A percentile compares a stretch with the other conserved stretches of the same genome.
Conservation (phyloP, 768 basidiomycete species). For the Hemileccinum rubropunctum region DNA sequence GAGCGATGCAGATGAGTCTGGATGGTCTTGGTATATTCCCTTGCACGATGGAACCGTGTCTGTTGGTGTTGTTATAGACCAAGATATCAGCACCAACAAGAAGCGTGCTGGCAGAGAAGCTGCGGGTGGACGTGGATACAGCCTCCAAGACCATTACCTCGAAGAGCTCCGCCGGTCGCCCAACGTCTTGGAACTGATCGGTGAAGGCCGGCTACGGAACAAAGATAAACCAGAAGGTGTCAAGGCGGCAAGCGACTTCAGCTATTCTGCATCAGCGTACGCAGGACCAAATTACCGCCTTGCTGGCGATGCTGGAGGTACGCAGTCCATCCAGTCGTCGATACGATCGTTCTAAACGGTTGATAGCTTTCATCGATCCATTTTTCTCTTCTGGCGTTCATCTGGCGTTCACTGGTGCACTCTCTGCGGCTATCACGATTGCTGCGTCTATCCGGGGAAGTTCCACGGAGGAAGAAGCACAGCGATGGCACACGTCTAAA, state of each 20-base stretch:
- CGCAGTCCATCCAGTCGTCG: background rate
- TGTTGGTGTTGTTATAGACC: background rate
- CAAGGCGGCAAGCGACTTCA: constrained; percentile 1
- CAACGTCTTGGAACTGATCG: background rate
- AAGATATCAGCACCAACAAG: constrained; percentile 1
- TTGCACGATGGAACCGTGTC: background rate
- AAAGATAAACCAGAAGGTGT: background rate
- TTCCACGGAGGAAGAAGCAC: background rate
- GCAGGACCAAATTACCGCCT: background rate
- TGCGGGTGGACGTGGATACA: background rate
- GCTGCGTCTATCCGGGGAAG: background rate
- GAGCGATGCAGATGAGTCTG: too few relatives aligned
- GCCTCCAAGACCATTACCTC: background rate
- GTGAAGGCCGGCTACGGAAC: background rate
- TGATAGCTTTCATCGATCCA: background rate
- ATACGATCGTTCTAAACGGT: background rate
- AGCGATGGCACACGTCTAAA: constrained; percentile 12
- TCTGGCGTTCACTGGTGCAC: background rate
- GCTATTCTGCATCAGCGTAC: background rate
- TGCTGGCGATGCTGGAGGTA: constrained; percentile 1
- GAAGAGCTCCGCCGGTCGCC: background rate
- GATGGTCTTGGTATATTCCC: too few relatives aligned
- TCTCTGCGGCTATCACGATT: background rate
- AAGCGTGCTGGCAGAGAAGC: constrained; percentile 2
- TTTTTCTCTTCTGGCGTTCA: constrained; percentile 1